Evolutionary conservation across 2,329 filamentous ascomycete genomes (phyloP).

Genomic region (Trichoderma hamatum): DNA sequence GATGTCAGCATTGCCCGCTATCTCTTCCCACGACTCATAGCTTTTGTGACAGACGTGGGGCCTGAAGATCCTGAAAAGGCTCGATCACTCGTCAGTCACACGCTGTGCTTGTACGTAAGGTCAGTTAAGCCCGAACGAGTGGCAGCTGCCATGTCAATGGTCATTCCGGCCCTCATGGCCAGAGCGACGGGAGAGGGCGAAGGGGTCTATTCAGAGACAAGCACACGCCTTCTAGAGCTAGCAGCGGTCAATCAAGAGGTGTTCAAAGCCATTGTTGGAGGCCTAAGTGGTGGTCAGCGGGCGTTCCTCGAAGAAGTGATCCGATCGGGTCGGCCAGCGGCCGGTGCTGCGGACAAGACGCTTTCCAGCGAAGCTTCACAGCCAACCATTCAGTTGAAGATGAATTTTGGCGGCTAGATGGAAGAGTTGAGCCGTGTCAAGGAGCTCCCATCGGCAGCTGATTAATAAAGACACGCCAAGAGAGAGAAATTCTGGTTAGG

Average conservation of each 20-base stretch:
- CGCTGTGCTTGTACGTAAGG: constrained; percentile 72
- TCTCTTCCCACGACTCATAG: constrained; percentile 73
- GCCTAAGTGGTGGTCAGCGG: constrained; percentile 71
- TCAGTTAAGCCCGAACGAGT: constrained; percentile 50
- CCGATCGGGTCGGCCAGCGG: constrained; percentile 60
- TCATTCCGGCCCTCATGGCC: constrained; percentile 76
- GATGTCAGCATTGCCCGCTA: constrained; percentile 75
- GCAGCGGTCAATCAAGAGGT: constrained; percentile 71
- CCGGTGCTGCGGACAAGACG: constrained; percentile 45
- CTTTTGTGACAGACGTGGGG: constrained; percentile 70
- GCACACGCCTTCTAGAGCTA: constrained; percentile 75
- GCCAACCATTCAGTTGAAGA: constrained; percentile 90
- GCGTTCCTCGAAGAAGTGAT: constrained; percentile 81
- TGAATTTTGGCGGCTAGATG: constrained; percentile 72
- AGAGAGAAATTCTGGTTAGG: neutral
- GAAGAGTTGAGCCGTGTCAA: neutral
- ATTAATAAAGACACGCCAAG: neutral
- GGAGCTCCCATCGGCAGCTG: neutral
- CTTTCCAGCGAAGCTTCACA: constrained; percentile 53
- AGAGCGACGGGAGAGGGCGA: constrained; percentile 68
- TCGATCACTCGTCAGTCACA: constrained; percentile 70
- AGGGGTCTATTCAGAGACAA: constrained; percentile 70
- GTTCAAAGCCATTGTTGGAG: constrained; percentile 75
- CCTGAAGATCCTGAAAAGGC: constrained; percentile 80
- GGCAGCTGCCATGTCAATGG: constrained; percentile 68